A percentile compares a stretch with the other conserved stretches of the same genome.
Conservation (phyloP, 306 rosid genomes). For the Cicer pinnatifidum region DNA sequence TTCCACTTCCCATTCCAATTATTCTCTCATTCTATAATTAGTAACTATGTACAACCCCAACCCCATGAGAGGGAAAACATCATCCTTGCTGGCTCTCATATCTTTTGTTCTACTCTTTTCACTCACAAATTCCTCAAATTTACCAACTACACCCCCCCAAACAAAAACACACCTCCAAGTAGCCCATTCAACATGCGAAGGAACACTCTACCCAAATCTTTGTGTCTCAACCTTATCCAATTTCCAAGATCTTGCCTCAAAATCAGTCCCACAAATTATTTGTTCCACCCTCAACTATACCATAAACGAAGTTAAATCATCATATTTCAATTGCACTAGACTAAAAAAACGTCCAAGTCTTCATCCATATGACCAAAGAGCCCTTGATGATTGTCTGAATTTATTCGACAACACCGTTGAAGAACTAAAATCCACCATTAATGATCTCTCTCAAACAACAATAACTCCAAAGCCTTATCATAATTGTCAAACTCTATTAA, state of each 20-base stretch:
- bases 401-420: conserved; percentile 59
- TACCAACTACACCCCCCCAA: conserved; percentile 3
- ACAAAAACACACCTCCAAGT: conserved; percentile 56
- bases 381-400: conserved; percentile 76
- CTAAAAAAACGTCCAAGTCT: conserved; percentile 41
- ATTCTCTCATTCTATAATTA: neutral
- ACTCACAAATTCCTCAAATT: conserved; percentile 23
- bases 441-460: conserved; percentile 49
- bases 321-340: conserved; percentile 58
- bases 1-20: neutral
- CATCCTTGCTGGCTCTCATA: conserved; percentile 36
- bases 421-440: conserved; percentile 54
- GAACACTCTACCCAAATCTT: conserved; percentile 70
- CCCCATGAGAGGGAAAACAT: conserved; percentile 13
- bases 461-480: conserved; percentile 40
- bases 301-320: conserved; percentile 50
- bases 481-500: conserved; percentile 61
- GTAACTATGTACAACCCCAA: no score
- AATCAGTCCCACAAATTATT: conserved; percentile 59
- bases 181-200: conserved; percentile 65
- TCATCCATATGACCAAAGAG: conserved; percentile 46
- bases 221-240: conserved; percentile 72
- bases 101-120: conserved; percentile 39
- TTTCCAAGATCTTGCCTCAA: conserved; percentile 62
- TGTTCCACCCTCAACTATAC: conserved; percentile 56